Evolutionary conservation across 495 filamentous ascomycete species (phyloP), one percentile per base, ranked within the genome.

Genomic region (Aspergillus olivimuriae): DNA sequence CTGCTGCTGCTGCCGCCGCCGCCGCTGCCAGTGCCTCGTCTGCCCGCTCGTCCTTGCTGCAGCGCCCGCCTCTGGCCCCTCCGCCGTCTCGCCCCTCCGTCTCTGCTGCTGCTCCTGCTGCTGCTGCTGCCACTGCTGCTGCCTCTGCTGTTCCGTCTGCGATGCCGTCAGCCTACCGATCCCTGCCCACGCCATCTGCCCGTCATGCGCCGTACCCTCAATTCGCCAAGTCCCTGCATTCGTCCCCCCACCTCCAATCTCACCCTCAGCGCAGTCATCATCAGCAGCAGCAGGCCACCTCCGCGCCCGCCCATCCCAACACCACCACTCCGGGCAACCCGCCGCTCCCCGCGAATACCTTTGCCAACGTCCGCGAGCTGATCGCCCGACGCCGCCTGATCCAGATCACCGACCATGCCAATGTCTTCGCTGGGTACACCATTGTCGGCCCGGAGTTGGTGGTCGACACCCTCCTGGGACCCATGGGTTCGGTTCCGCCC

Each of bases 101-200:
- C 53, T 55, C 56, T 58, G 55, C 63, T 56, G 58, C 59, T 56
- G 51, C 62, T 58, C 51, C 64, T 62, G 57, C 55, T 52, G 44
- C 50, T 50, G 40, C 44, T 33, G 41, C 55, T 58, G 36, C 59
- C 39, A 20, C 41, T 50, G 39, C 53, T 56, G 50, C 60, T 53
- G 46, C 61, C 54, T 49, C 58, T 54, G 52, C 58, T 59, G 53
- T 58, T 62, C 50, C 49, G 60, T 46, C 63, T 68, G 67, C 69
- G 64, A 73, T 73, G 69, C 68, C 67, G 64, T 69, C 69, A 58
- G 66, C 69, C 61, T 73, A 71, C 61, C 67, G 69, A 56, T 64
- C 68, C 44, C 44, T 71, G 22, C 62, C 69, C 47, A 70, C 59
- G 52, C 55, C 61, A 55, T 62, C 63, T 53, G 58, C 60, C 53